Evolutionary conservation across 202 grass and related monocot species (phyloP), one percentile per base, ranked within the genome.

Genomic region (Zizania palustris): DNA sequence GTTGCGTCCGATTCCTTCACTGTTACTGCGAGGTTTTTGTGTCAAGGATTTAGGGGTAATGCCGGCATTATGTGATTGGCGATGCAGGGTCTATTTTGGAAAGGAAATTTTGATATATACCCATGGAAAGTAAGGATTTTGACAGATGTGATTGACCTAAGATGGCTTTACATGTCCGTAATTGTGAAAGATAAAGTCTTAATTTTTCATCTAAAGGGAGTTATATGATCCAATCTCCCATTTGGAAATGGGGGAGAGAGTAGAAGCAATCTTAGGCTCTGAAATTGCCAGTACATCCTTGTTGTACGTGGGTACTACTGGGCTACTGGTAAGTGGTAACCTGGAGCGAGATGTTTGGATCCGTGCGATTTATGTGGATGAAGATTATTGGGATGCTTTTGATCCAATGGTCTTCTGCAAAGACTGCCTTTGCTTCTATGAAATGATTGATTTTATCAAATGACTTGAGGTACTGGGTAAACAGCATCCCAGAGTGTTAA

Each of bases 221-320:
- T 28, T 28, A 28, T 28, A 28, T 28, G 28, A 28, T 28, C 28
- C 28, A 2, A 28, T 28, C 28, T 28, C 28, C 28, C 2, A 28
- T 28, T 28, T 28, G 28, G 28, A 28, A 28, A 28, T 28, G 39
- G 22, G 28, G 45, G 36, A 18, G 19, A 58, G 28, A 80, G 19
- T 41, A 4, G 42, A 39, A 11, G n/a, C 49, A 53, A 72, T 81
- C 36, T 76, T 45, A 67, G 12, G 59, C 45, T 70, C 16, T 33
- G 36, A 54, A 68, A 43, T 48, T 72, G 10, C 39, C 50, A 22
- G 64, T 72, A 75, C 64, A 70, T 72, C 59, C 19, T 4, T 64
- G 45, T 34, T 79, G 80, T 83, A 78, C 80, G 69, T 11, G 75
- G 54, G 71, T 41, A 69, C 41, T 70, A 44, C 68, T 57, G 28